Percentiles rank a stretch among this genome's conserved stretches.
Evolutionary conservation across 345 rosid species (phyloP).

Genomic region (Erysimum cheiranthoides): DNA sequence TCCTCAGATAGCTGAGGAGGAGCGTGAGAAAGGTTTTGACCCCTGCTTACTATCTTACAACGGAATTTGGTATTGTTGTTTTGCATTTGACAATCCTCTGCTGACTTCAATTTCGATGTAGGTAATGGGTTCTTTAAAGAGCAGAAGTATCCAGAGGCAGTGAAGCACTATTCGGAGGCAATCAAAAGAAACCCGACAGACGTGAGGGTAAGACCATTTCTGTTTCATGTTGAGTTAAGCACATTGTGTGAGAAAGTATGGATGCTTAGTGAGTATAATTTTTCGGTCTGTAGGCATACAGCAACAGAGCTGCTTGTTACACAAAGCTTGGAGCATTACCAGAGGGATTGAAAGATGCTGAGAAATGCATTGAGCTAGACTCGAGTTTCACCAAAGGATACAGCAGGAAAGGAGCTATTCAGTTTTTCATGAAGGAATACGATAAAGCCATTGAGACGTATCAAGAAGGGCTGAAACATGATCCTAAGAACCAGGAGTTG

Average conservation of each 20-base stretch:
- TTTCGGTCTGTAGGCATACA: slow-evolving; percentile 61
- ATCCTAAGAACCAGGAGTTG: slow-evolving; percentile 87
- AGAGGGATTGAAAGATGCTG: slow-evolving; percentile 96
- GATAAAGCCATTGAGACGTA: slow-evolving; percentile 93
- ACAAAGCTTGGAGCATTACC: slow-evolving; percentile 93
- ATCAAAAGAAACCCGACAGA: slow-evolving; percentile 81
- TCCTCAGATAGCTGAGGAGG: slow-evolving; percentile 90
- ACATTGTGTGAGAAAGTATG: not conserved
- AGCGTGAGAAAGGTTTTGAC: slow-evolving; percentile 87
- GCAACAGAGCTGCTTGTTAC: slow-evolving; percentile 98
- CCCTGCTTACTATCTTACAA: not conserved
- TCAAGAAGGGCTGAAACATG: slow-evolving; percentile 84
- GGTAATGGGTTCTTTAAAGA: slow-evolving; percentile 91
- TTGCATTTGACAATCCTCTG: not conserved
- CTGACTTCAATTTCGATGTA: slow-evolving; percentile 28
- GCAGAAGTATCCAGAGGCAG: slow-evolving; percentile 91
- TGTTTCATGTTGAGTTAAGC: not conserved
- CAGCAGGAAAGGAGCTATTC: slow-evolving; percentile 86
- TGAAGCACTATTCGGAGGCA: slow-evolving; percentile 88
- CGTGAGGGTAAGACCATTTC: slow-evolving; percentile 55
- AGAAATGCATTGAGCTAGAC: slow-evolving; percentile 95
- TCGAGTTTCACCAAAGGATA: slow-evolving; percentile 91
- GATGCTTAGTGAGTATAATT: not conserved
- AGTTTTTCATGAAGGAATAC: slow-evolving; percentile 94
- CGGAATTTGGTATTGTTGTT: not conserved